Evolutionary conservation across 345 rosid species (phyloP).

Genomic region (Zanthoxylum bungeanum): DNA sequence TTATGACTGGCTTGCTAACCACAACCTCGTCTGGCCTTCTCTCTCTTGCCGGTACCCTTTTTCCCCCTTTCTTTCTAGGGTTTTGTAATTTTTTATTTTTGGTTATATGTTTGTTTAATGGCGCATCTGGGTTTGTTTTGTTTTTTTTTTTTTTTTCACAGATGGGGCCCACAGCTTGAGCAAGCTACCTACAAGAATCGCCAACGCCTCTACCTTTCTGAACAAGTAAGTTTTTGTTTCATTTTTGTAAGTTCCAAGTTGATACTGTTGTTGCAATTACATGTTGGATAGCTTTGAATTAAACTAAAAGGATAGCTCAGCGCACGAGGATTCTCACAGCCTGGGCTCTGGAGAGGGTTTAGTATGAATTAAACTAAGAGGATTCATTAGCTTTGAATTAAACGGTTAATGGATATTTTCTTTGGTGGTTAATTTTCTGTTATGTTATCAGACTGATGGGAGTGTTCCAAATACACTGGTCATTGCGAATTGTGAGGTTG

Average conservation of each 20-base stretch:
- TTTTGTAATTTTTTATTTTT: neutral
- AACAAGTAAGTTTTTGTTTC: slow-evolving; percentile 42
- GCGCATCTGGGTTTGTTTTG: neutral
- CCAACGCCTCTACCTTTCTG: slow-evolving; percentile 82
- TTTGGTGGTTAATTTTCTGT: slow-evolving; percentile 8
- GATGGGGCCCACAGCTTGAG: slow-evolving; percentile 92
- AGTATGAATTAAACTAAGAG: too few species aligned
- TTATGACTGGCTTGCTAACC: too few species aligned
- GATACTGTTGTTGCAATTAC: too few species aligned
- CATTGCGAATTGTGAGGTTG: slow-evolving; percentile 81
- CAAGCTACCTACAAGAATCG: slow-evolving; percentile 80
- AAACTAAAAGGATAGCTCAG: too few species aligned
- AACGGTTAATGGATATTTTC: neutral
- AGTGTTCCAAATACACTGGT: slow-evolving; percentile 92
- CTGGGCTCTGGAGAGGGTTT: too few species aligned
- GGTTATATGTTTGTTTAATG: too few species aligned
- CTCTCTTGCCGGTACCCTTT: slow-evolving; percentile 4
- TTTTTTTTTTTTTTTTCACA: slow-evolving; percentile 17
- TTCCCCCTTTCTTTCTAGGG: neutral
- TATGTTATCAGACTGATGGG: slow-evolving; percentile 66
- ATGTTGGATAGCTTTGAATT: too few species aligned
- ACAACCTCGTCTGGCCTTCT: too few species aligned
- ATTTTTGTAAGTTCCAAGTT: too few species aligned
- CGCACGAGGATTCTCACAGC: too few species aligned
- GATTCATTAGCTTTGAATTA: too few species aligned